Evolutionary conservation across 805 yeast genomes (phyloP).

Genomic region (Kodamaea leandrae): DNA sequence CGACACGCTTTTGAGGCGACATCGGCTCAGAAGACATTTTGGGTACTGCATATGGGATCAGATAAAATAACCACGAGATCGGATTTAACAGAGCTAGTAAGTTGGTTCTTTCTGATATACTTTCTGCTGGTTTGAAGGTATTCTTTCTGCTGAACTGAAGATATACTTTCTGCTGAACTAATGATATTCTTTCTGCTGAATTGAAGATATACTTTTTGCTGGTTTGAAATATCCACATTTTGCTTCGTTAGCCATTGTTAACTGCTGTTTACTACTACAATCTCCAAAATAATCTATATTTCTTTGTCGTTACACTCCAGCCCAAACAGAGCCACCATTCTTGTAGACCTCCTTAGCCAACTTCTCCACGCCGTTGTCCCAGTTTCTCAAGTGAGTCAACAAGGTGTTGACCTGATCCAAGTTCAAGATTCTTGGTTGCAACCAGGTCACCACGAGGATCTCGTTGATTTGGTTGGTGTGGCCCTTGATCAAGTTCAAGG

Average conservation of each 20-base stretch:
- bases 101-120: too few relatives aligned
- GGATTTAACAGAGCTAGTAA: too few relatives aligned
- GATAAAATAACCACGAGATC: too few relatives aligned
- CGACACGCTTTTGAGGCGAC: neutral
- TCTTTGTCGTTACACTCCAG: slow-evolving; percentile 17
- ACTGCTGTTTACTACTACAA: neutral
- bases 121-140: too few relatives aligned
- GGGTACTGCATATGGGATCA: too few relatives aligned
- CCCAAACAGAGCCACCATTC: slow-evolving; percentile 45
- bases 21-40: too few relatives aligned
- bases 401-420: slow-evolving; percentile 73
- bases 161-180: too few relatives aligned
- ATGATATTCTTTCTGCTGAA: too few relatives aligned
- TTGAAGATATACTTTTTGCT: too few relatives aligned
- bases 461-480: slow-evolving; percentile 82
- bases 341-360: slow-evolving; percentile 45
- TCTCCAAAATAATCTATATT: neutral
- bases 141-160: too few relatives aligned
- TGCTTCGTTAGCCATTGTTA: too few relatives aligned
- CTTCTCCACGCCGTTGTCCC: slow-evolving; percentile 74
- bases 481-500: slow-evolving; percentile 83
- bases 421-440: slow-evolving; percentile 92
- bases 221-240: too few relatives aligned
- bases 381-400: slow-evolving; percentile 66
- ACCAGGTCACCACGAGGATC: slow-evolving; percentile 83